Evolutionary conservation across 176 grass and related monocot genomes (phyloP), one percentile per base, ranked within the genome.

Genomic region (Hordeum marinum): DNA sequence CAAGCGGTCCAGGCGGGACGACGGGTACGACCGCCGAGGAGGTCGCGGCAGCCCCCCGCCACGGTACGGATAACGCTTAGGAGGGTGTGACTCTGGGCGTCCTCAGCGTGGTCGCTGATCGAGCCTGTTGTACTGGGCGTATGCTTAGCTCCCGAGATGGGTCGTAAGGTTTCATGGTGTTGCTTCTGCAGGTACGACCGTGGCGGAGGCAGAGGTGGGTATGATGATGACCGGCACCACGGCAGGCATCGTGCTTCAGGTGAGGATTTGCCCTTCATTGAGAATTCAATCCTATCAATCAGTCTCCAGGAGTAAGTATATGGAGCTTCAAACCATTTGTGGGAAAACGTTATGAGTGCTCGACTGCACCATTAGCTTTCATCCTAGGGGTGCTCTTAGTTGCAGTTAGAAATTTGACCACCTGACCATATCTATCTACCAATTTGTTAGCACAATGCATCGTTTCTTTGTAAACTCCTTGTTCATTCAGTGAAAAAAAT

Each of bases 1-100:
- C 57, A 99, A 99, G 84, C 77, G 97, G 43, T 92, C 97, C 11
- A 59, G 97, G 59, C 65, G 92, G 87, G 96, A 98, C 36, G 94
- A 92, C 31, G 88, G 97, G 18, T 96, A 96, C 32, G 97, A 94
- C 83, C 86, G 94, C 79, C 92, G 97, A 18, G 89, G 96, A 23
- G 91, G 92, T 24, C 90, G 94, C 54, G 84, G 96, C 23, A 92
- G 95, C 77, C 88, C 91, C 72, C 88, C 91, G 14, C 78, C 92
- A 34, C 91, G 92, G 20, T 88, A 92, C 76, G 88, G 88, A 15
- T 63, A 75, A 61, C 88, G 85, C 13, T 83, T 34, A 69, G 80
- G 80, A 85, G 85, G 79, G 7, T 86, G 66, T 77, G 75, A 24
- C 58, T 61, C n/a, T 24, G 2, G 17, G 35, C 7, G 27, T 27